Conservation (phyloP, 352 stramenopile genomes). For the Phytopythium sindhum region DNA sequence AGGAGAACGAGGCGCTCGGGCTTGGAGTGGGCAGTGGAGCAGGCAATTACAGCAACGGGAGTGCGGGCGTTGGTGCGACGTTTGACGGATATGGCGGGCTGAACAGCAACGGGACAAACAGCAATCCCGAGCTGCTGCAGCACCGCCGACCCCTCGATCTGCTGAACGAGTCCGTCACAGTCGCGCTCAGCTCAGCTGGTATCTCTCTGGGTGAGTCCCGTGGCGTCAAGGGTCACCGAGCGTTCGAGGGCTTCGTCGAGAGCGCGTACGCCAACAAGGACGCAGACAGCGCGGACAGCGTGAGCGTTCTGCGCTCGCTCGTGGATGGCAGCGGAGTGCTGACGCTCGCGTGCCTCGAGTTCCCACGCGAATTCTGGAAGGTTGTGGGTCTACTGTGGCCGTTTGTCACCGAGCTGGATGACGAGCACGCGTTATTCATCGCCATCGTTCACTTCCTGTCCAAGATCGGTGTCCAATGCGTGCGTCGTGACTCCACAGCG, state of each 20-base stretch:
- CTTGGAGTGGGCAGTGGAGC: slow-evolving; percentile 13
- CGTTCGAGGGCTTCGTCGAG: slow-evolving; percentile 71
- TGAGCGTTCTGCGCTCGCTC: slow-evolving; percentile 33
- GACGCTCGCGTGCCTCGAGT: slow-evolving; percentile 60
- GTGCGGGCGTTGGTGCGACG: slow-evolving; percentile 18
- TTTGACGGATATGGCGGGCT: slow-evolving; percentile 29
- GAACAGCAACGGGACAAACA: slow-evolving; percentile 13
- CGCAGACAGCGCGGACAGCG: slow-evolving; percentile 37
- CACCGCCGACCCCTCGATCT: slow-evolving; percentile 57
- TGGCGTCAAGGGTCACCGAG: slow-evolving; percentile 39
- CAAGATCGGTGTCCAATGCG: slow-evolving; percentile 38
- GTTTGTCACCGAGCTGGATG: slow-evolving; percentile 48
- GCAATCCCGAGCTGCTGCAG: slow-evolving; percentile 43
- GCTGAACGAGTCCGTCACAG: slow-evolving; percentile 44
- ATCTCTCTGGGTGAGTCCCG: slow-evolving; percentile 27
- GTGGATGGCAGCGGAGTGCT: slow-evolving; percentile 55
- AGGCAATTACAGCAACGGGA: slow-evolving; percentile 15
- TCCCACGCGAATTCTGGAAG: slow-evolving; percentile 82
- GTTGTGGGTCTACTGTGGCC: slow-evolving; percentile 48
- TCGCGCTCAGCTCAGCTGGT: slow-evolving; percentile 28
- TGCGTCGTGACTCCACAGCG: slow-evolving; percentile 37
- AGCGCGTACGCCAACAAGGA: slow-evolving; percentile 30
- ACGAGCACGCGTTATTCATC: slow-evolving; percentile 41
- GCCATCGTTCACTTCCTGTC: slow-evolving; percentile 28
- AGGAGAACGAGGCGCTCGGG: slow-evolving; percentile 38